Evolutionary conservation across 495 filamentous ascomycete species (phyloP).

Genomic region (Bryoglossum gracile): DNA sequence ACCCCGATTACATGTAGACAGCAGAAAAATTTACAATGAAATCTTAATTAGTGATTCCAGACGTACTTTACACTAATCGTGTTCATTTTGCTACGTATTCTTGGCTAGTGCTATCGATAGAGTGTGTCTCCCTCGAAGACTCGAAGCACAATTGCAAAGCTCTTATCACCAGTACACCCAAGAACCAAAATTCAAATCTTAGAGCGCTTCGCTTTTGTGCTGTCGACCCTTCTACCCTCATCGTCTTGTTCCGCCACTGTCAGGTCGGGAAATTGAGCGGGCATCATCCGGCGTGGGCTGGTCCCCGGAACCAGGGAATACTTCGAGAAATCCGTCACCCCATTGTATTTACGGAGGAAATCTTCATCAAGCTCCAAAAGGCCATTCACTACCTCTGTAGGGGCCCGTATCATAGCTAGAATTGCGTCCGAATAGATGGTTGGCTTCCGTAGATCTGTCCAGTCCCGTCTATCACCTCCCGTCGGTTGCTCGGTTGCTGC

Average conservation of each 20-base stretch:
- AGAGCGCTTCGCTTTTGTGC: slow-evolving; percentile 31
- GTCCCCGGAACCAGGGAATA: slow-evolving; percentile 63
- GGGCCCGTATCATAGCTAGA: slow-evolving; percentile 61
- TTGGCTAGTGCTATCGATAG: no score
- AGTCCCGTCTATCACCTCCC: slow-evolving; percentile 35
- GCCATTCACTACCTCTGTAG: slow-evolving; percentile 57
- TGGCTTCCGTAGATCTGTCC: slow-evolving; percentile 55
- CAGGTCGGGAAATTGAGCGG: slow-evolving; percentile 58
- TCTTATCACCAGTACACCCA: no score
- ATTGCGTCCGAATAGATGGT: slow-evolving; percentile 78
- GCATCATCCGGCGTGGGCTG: slow-evolving; percentile 71
- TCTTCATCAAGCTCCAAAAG: slow-evolving; percentile 73
- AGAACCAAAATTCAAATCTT: no score
- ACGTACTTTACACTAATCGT: no score
- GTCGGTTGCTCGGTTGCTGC: slow-evolving; percentile 56
- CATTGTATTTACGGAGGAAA: slow-evolving; percentile 55
- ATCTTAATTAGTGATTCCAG: no score
- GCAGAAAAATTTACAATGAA: no score
- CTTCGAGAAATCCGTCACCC: slow-evolving; percentile 64
- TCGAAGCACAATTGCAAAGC: no score
- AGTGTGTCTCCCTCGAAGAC: no score
- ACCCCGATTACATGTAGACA: no score
- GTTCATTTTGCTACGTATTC: no score
- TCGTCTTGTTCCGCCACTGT: slow-evolving; percentile 75
- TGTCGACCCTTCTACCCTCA: slow-evolving; percentile 69